Evolutionary conservation across 176 grass and related monocot species (phyloP).

Genomic region (Eragrostis nindensis): DNA sequence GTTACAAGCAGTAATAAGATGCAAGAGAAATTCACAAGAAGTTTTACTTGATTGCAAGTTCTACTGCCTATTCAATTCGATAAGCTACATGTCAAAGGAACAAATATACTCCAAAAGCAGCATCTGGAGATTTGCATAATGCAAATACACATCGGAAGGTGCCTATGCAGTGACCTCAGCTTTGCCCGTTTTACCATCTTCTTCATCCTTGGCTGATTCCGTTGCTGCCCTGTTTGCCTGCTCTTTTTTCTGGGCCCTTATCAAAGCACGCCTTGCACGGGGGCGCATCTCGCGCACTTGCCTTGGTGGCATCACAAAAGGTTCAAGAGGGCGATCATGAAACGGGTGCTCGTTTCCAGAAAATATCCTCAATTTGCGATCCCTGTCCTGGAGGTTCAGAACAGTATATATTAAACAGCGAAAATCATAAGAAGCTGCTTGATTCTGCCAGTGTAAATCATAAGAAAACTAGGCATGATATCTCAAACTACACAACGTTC

Average conservation of each 20-base stretch:
- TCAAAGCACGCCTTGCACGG: conserved; percentile 69
- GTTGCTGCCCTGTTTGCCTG: conserved; percentile 47
- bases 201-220: conserved; percentile 52
- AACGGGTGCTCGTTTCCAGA: conserved; percentile 73
- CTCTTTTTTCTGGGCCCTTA: conserved; percentile 91
- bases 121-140: not conserved
- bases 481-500: not conserved
- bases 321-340: conserved; percentile 63
- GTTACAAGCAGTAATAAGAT: not conserved
- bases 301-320: conserved; percentile 77
- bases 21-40: not conserved
- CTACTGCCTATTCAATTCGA: conserved; percentile 4
- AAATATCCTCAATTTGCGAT: conserved; percentile 92
- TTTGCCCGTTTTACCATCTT: conserved; percentile 43
- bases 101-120: conserved; percentile 2
- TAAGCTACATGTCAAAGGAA: conserved; percentile 8
- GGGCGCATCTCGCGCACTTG: conserved; percentile 86
- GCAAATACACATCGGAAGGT: conserved; percentile 6
- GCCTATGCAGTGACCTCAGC: conserved; percentile 41
- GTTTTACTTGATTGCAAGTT: conserved; percentile 2
- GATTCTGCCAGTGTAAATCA: not conserved
- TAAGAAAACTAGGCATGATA: not conserved
- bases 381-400: conserved; percentile 69
- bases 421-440: not conserved
- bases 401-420: conserved; percentile 4